These are phyloP conservation scores for Cadophora luteo-olivacea DNA, from an alignment of 2,329 filamentous ascomycete genomes.

Conservation along the genomic window DNA sequence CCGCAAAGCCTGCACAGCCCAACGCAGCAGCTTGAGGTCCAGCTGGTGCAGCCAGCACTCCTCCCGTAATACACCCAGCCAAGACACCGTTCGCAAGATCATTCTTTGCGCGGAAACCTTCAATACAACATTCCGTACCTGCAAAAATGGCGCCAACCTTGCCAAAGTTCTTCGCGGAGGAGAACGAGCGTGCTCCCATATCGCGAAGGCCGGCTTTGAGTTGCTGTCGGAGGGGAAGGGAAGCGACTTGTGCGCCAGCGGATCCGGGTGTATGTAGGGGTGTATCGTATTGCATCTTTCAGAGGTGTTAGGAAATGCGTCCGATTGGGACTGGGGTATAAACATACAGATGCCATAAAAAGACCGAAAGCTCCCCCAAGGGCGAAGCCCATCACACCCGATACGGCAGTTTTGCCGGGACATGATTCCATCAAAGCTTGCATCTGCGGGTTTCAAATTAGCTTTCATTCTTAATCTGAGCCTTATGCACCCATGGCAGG, in stretches of 20 bases:
- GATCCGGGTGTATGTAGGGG: constrained; percentile 62
- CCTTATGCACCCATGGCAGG: neutral
- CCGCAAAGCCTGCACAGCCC: constrained; percentile 92
- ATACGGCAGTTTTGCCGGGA: constrained; percentile 84
- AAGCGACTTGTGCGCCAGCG: constrained; percentile 52
- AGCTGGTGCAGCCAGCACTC: constrained; percentile 82
- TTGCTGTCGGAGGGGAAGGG: constrained; percentile 85
- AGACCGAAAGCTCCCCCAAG: constrained; percentile 93
- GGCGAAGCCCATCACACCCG: constrained; percentile 91
- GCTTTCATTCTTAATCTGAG: neutral
- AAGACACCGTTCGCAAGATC: constrained; percentile 87
- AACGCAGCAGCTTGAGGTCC: constrained; percentile 88
- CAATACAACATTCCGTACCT: constrained; percentile 94
- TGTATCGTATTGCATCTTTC: constrained; percentile 96
- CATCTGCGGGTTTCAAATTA: constrained; percentile 38
- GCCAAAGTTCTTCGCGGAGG: constrained; percentile 92
- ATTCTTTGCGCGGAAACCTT: constrained; percentile 91
- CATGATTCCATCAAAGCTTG: constrained; percentile 81
- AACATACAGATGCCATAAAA: constrained; percentile 93
- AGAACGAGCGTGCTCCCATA: constrained; percentile 85
- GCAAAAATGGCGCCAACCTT: constrained; percentile 90
- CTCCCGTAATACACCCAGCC: constrained; percentile 90
- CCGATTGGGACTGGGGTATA: constrained; percentile 14
- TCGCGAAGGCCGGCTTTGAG: constrained; percentile 88
- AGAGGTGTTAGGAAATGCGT: neutral